A percentile compares a stretch with the other conserved stretches of the same genome.
Evolutionary conservation across 73 alveolate species (phyloP).

Genomic region (Blepharisma japonicum): DNA sequence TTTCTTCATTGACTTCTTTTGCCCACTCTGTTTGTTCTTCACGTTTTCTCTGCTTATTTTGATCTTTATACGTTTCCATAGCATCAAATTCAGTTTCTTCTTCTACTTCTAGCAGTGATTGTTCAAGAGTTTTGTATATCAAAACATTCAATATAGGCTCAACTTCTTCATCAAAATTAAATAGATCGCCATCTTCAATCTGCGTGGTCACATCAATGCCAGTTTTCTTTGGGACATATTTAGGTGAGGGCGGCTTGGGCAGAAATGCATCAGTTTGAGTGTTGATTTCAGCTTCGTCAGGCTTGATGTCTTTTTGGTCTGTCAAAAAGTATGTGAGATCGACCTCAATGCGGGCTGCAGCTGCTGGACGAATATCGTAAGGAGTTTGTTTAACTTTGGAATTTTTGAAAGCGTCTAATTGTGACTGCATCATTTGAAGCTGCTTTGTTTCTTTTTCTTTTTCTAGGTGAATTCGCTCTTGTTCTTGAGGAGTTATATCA

Average conservation of each 20-base stretch:
- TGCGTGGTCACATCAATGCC: conserved; percentile 97
- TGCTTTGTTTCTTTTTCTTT: conserved; percentile 51
- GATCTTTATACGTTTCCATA: conserved; percentile 81
- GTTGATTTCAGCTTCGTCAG: conserved; percentile 63
- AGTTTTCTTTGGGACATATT: conserved; percentile 92
- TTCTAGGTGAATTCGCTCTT: conserved; percentile 46
- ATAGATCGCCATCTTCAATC: conserved; percentile 93
- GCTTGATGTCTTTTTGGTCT: conserved; percentile 56
- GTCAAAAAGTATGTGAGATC: conserved; percentile 83
- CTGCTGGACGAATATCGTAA: conserved; percentile 85
- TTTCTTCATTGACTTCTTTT: conserved; percentile 63
- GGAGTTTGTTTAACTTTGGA: conserved; percentile 63
- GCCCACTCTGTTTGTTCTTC: conserved; percentile 78
- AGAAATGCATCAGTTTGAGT: conserved; percentile 90
- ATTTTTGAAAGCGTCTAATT: conserved; percentile 62
- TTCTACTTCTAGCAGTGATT: conserved; percentile 91
- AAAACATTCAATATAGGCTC: conserved; percentile 94
- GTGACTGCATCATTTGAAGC: conserved; percentile 53
- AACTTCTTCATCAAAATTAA: conserved; percentile 94
- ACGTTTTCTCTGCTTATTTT: conserved; percentile 72
- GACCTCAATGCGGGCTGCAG: conserved; percentile 86
- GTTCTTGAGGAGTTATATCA: conserved; percentile 43
- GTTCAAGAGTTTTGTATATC: conserved; percentile 87
- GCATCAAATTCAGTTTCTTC: conserved; percentile 91
- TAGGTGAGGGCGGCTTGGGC: conserved; percentile 92